A percentile compares a stretch with the other conserved stretches of the same genome.
Conservation (phyloP, 192 early-diverging fungal genomes). For the Mortierella claussenii region DNA sequence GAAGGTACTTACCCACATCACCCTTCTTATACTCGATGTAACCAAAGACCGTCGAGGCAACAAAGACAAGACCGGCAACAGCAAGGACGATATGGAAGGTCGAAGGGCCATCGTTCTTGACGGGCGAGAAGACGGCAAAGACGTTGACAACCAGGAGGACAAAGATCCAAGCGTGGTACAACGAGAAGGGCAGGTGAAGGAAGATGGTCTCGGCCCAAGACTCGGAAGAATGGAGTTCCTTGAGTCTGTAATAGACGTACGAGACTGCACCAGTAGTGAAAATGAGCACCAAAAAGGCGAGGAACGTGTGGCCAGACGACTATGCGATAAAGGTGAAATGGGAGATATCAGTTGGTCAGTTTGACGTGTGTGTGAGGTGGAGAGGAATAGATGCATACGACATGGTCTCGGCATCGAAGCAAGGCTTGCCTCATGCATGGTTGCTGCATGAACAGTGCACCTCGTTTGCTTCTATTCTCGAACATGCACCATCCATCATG, state of each 20-base stretch:
- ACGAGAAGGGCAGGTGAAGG: slow-evolving; percentile 74
- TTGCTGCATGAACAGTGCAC: too few species aligned
- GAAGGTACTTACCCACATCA: slow-evolving; percentile 58
- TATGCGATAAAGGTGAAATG: slow-evolving; percentile 4
- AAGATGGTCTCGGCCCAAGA: slow-evolving; percentile 58
- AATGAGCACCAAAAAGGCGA: slow-evolving; percentile 65
- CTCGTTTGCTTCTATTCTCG: too few species aligned
- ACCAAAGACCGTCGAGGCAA: slow-evolving; percentile 65
- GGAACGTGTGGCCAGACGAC: slow-evolving; percentile 59
- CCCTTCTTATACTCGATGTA: slow-evolving; percentile 70
- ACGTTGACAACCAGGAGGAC: slow-evolving; percentile 67
- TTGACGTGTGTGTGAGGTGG: too few species aligned
- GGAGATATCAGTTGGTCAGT: not conserved
- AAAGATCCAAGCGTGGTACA: slow-evolving; percentile 74
- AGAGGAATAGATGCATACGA: too few species aligned
- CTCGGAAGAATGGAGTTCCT: slow-evolving; percentile 41
- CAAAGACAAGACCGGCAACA: slow-evolving; percentile 61
- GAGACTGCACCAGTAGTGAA: slow-evolving; percentile 68
- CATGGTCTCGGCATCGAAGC: too few species aligned
- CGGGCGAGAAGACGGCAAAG: slow-evolving; percentile 67
- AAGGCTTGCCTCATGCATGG: too few species aligned
- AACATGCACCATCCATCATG: too few species aligned
- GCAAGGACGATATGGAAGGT: slow-evolving; percentile 58
- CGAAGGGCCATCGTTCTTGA: slow-evolving; percentile 53
- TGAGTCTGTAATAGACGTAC: slow-evolving; percentile 65